Base-by-base conservation (phyloP, 805 yeast genomes). In the Candida vaughaniae region DNA sequence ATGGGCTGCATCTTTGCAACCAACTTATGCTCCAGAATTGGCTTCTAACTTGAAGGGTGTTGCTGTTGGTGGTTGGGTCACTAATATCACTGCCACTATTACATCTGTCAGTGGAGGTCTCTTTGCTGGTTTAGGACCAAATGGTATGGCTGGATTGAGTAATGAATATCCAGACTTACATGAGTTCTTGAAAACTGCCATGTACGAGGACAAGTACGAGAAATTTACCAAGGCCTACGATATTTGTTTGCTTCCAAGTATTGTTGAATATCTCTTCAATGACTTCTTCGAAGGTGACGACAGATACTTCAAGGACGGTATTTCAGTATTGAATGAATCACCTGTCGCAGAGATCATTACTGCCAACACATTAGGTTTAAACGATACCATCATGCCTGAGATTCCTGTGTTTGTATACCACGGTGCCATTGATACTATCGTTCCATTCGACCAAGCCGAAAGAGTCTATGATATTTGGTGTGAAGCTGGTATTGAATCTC, bases 1-100 rank as follows among this genome's bases (percentile, higher is more conserved):
- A 5, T 66, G 71, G 71, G 69, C 68, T 10, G 58, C 64, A 3
- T 52, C 59, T 6, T 43, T 62, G 18, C 67, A 60, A 39, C 68
- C 68, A 8, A 32, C 42, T 1, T 65, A 65, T 38, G 69, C 70
- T 4, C 62, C 64, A 2, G 70, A 66, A 45, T 42, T 49, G 18
- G 31, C 22, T 34, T 37, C 45, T 9, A 53, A 38, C 35, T 52
- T 44, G 4, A 38, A 43, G 15, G 71, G 70, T 16, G 64, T 51
- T 12, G 63, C 64, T 1, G 19, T 63, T 16, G 70, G 70, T 8
- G 70, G 70, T 3, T 52, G 60, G 48, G 62, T 58, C 9, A 53
- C 62, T 16, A 62, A 64, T 34, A 46, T 64, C n/a, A 58, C 64
- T 6, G 52, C 50, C 12, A 51, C 61, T 1, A 52, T 55, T 3